Percentiles rank a stretch among this genome's conserved stretches.
These are phyloP conservation scores for Starmerella stigmatis DNA, from an alignment of 805 yeast genomes.

Conservation along the genomic window DNA sequence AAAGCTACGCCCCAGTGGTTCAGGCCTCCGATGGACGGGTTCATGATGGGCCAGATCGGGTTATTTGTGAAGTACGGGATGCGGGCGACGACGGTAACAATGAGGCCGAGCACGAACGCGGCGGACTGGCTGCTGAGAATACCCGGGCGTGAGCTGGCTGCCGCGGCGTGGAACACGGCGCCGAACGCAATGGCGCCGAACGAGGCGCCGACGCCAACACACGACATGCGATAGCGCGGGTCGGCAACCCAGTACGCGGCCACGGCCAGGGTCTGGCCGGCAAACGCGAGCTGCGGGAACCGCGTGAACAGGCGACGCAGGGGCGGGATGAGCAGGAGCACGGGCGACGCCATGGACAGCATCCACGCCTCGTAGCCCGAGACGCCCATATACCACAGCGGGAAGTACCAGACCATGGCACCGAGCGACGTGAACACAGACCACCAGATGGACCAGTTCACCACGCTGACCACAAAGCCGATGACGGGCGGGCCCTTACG, in stretches of 20 bases:
- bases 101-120: constrained; percentile 60
- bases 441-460: constrained; percentile 78
- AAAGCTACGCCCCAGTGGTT: constrained; percentile 56
- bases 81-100: constrained; percentile 63
- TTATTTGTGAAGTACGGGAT: constrained; percentile 72
- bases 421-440: constrained; percentile 69
- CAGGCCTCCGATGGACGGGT: constrained; percentile 74
- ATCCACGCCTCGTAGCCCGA: constrained; percentile 73
- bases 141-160: constrained; percentile 27
- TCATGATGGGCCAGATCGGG: constrained; percentile 95
- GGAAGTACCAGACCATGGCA: constrained; percentile 91
- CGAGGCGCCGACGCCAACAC: constrained; percentile 55
- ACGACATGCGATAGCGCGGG: constrained; percentile 61
- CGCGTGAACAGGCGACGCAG: constrained; percentile 33
- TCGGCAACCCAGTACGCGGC: constrained; percentile 60
- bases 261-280: constrained; percentile 51
- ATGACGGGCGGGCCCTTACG: constrained; percentile 26
- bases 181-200: constrained; percentile 53
- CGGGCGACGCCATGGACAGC: constrained; percentile 38
- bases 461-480: constrained; percentile 29
- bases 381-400: constrained; percentile 95
- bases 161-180: constrained; percentile 38
- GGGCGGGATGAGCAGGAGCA: constrained; percentile 41
- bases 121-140: constrained; percentile 34
- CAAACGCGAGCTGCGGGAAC: constrained; percentile 46